phyloP scores from a whole-genome alignment of 768 basidiomycete species.

The Tylopilus intermedius region DNA sequence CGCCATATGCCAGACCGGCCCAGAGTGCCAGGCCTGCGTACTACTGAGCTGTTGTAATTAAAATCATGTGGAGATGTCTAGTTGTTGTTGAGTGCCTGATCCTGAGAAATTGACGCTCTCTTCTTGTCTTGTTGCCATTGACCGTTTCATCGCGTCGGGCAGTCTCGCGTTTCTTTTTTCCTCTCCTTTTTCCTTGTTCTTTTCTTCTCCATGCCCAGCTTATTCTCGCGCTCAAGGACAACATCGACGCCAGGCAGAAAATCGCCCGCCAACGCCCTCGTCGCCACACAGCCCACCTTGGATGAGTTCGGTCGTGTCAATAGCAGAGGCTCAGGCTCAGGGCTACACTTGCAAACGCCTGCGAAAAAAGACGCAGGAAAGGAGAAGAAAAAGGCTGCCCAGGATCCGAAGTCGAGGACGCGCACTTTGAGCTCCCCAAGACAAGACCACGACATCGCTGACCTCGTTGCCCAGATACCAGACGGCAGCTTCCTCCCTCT shows the following conservation, averaged over 20 bases:
- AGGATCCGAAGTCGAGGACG: constrained; percentile 31
- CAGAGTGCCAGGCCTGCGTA: not conserved
- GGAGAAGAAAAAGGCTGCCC: constrained; percentile 39
- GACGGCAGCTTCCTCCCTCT: constrained; percentile 54
- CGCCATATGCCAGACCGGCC: not conserved
- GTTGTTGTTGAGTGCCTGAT: constrained; percentile 10
- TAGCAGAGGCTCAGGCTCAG: constrained; percentile 39
- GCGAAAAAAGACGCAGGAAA: constrained; percentile 48
- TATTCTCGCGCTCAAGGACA: constrained; percentile 69
- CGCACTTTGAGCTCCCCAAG: constrained; percentile 41
- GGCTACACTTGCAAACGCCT: constrained; percentile 11
- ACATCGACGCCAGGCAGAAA: constrained; percentile 52
- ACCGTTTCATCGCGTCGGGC: constrained; percentile 14
- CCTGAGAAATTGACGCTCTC: constrained; percentile 27
- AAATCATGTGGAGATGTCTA: not conserved
- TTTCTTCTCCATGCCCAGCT: constrained; percentile 55
- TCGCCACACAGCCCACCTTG: constrained; percentile 22
- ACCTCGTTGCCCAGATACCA: constrained; percentile 37
- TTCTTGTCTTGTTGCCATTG: not conserved
- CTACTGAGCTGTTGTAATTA: not conserved
- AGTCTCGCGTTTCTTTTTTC: constrained; percentile 3
- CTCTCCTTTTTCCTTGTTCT: not conserved
- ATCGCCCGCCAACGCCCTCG: constrained; percentile 9
- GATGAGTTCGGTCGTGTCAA: constrained; percentile 67
- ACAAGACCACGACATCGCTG: constrained; percentile 30